phyloP scores from a whole-genome alignment of 352 stramenopile genomes.

The Phytophthora cactorum region DNA sequence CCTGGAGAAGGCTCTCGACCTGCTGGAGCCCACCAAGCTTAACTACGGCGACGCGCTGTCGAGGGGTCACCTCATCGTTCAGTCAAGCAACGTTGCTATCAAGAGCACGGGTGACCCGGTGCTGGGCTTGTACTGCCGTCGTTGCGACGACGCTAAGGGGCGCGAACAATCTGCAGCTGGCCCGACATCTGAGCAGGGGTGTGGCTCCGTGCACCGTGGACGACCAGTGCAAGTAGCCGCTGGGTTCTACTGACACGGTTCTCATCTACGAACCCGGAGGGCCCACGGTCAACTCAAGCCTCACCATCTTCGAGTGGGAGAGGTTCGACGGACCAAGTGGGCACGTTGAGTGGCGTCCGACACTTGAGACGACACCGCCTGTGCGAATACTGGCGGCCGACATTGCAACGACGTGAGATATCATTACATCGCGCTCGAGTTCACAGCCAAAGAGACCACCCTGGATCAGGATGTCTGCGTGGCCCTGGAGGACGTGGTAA shows the following conservation, averaged over 20 bases:
- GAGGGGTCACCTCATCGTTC: conserved; percentile 94
- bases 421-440: conserved; percentile 70
- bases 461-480: conserved; percentile 71
- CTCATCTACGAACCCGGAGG: conserved; percentile 78
- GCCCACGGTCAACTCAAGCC: conserved; percentile 65
- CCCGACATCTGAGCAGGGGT: conserved; percentile 43
- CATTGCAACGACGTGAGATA: conserved; percentile 79
- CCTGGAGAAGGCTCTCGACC: conserved; percentile 59
- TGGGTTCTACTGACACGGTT: conserved; percentile 63
- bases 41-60: conserved; percentile 75
- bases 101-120: conserved; percentile 92
- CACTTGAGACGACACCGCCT: conserved; percentile 52
- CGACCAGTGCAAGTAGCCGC: conserved; percentile 54
- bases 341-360: conserved; percentile 75
- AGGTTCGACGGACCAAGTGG: conserved; percentile 71
- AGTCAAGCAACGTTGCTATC: conserved; percentile 92
- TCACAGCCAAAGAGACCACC: conserved; percentile 58
- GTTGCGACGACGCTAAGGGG: conserved; percentile 79
- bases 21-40: conserved; percentile 65
- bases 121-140: conserved; percentile 89
- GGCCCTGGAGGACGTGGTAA: conserved; percentile 30
- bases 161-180: conserved; percentile 60
- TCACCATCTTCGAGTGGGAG: conserved; percentile 89
- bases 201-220: conserved; percentile 49
- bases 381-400: conserved; percentile 88